Evolutionary conservation across 1,284 basidiomycete genomes (phyloP).

Genomic region (Pterulicium gracile): DNA sequence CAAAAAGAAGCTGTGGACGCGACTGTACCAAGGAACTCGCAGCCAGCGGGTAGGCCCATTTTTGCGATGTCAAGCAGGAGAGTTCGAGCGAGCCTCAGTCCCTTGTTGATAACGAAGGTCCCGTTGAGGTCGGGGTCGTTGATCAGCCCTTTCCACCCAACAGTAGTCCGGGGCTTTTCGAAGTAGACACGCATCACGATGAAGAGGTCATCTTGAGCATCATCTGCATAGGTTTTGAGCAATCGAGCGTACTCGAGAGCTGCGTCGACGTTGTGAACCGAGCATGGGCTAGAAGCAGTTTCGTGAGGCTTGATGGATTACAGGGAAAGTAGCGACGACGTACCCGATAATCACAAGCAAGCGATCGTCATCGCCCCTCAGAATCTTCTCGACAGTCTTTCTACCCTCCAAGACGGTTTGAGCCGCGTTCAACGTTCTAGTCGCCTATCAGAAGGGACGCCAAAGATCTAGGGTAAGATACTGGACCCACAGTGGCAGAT

Average conservation of each 20-base stretch:
- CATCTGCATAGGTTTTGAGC: conserved; percentile 73
- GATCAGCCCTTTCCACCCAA: conserved; percentile 98
- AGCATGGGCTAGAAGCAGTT: conserved; percentile 62
- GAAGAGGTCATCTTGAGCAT: conserved; percentile 76
- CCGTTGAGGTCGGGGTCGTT: conserved; percentile 87
- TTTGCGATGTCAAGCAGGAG: conserved; percentile 83
- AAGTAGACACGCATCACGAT: conserved; percentile 98
- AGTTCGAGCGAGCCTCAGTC: conserved; percentile 83
- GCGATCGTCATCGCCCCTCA: conserved; percentile 81
- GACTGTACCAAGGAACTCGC: conserved; percentile 73
- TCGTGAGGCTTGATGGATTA: no score
- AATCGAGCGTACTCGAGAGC: conserved; percentile 78
- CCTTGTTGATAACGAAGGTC: conserved; percentile 92
- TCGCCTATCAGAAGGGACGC: conserved; percentile 4
- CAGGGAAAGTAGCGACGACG: conserved; percentile 14
- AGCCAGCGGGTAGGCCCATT: conserved; percentile 78
- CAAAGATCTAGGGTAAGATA: background rate
- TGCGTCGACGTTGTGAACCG: conserved; percentile 80
- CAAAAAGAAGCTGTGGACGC: background rate
- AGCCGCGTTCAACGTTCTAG: conserved; percentile 58
- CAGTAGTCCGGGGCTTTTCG: conserved; percentile 92
- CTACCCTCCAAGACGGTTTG: conserved; percentile 85
- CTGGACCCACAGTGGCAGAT: conserved; percentile 56
- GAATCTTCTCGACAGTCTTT: conserved; percentile 63
- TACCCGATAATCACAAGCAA: conserved; percentile 83